Evolutionary conservation across 805 yeast species (phyloP), one percentile per base, ranked within the genome.

Genomic region (Sugiyamaella valdiviana): DNA sequence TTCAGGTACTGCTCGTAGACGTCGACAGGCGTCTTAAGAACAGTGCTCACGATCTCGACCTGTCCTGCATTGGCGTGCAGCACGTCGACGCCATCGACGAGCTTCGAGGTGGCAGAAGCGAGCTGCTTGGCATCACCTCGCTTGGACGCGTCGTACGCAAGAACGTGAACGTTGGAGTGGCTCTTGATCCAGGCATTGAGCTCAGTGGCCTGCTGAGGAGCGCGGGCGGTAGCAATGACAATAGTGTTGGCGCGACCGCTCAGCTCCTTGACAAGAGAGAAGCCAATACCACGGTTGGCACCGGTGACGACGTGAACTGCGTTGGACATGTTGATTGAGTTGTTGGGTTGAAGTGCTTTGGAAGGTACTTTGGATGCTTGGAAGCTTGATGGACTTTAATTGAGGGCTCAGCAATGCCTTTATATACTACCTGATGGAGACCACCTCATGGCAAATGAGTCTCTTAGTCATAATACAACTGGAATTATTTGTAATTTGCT

Each of bases 221-320:
- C 49, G 4, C 62, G 45, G n/a, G 53, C 53, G 12, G 60, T 39
- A 1, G 62, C 66, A 40, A 64, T 51, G 12, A 67, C 64, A 6
- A 39, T 16, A 44, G 55, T 60, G 15, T 52, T 41, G 21, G 59
- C 42, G 9, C 46, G 45, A 36, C 63, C 54, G 17, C 57, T 47
- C 15, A 66, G 48, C 21, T 49, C 52, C 39, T 63, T 58, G 26
- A 58, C 68, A 6, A 68, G 39, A 5, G 68, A 65, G 24, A 60
- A 61, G 3, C 72, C 72, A 39, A 68, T 54, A 16, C 72, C 71
- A 5, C 66, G 49, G 22, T 63, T 60, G 1, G 61, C 62, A n/a
- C 72, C 72, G 2, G 71, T 64, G 41, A 68, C 51, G 5, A 64
- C 41, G 45, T 60, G 60, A 3, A 56, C 65, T 48, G 62, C 63